Evolutionary conservation across 106 monocot genomes (phyloP).

Genomic region (Cymbidium sinense): DNA sequence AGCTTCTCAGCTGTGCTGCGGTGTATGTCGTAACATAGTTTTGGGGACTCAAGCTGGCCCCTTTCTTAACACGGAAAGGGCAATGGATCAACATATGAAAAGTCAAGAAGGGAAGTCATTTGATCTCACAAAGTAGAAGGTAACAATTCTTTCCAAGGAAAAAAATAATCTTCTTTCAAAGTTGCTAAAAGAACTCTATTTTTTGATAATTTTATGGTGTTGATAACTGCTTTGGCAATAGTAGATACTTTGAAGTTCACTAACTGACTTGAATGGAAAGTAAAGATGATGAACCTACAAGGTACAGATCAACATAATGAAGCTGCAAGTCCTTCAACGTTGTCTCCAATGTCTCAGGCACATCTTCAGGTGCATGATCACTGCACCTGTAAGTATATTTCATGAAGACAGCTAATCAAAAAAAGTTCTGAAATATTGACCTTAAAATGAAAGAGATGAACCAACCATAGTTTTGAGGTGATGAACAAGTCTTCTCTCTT

Average conservation of each 20-base stretch:
- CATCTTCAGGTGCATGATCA: constrained; percentile 62
- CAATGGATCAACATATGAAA: constrained; percentile 48
- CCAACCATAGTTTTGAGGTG: constrained; percentile 91
- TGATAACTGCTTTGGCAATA: too few relatives aligned
- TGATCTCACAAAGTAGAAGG: not conserved
- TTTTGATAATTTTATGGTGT: not conserved
- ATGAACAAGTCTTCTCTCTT: constrained; percentile 89
- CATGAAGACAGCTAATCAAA: not conserved
- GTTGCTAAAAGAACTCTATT: not conserved
- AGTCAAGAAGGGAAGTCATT: not conserved
- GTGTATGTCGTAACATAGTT: constrained; percentile 59
- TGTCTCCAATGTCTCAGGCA: constrained; percentile 35
- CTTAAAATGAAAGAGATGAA: not conserved
- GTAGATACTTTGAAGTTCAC: too few relatives aligned
- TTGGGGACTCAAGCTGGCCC: constrained; percentile 31
- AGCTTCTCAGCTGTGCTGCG: constrained; percentile 58
- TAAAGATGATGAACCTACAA: constrained; percentile 23
- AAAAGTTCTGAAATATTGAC: not conserved
- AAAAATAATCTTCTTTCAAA: too few relatives aligned
- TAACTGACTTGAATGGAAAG: too few relatives aligned
- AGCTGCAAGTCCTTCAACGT: constrained; percentile 43
- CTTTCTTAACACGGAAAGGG: constrained; percentile 59
- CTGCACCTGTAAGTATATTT: constrained; percentile 21
- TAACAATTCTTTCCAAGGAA: too few relatives aligned
- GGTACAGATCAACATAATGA: constrained; percentile 54